Conservation (phyloP, 805 yeast genomes). For the Wickerhamiella azymoides region DNA sequence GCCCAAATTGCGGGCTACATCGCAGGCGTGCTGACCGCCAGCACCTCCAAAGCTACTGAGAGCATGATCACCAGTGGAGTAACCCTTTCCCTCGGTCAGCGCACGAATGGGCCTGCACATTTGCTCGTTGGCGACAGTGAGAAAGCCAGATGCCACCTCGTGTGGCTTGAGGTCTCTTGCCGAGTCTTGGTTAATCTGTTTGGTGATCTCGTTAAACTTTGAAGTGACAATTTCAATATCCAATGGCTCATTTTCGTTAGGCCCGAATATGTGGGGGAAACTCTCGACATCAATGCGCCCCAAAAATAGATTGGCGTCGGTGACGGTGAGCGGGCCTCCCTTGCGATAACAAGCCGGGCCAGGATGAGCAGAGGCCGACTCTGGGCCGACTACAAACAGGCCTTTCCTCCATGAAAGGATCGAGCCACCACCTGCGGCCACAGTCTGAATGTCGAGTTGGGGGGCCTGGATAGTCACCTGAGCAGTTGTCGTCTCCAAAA, state of each 20-base stretch:
- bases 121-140: slow-evolving; percentile 71
- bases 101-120: slow-evolving; percentile 87
- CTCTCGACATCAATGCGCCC: slow-evolving; percentile 61
- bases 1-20: slow-evolving; percentile 59
- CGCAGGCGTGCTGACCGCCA: slow-evolving; percentile 81
- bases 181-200: slow-evolving; percentile 39
- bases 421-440: slow-evolving; percentile 80
- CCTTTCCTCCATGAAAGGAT: slow-evolving; percentile 55
- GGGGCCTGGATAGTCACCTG: slow-evolving; percentile 77
- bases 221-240: slow-evolving; percentile 39
- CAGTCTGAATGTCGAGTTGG: slow-evolving; percentile 67
- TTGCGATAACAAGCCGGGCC: slow-evolving; percentile 83
- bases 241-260: slow-evolving; percentile 56
- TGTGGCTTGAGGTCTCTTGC: slow-evolving; percentile 38
- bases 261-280: slow-evolving; percentile 76
- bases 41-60: slow-evolving; percentile 86
- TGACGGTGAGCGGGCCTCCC: slow-evolving; percentile 71
- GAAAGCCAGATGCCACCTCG: slow-evolving; percentile 67
- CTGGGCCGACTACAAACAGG: slow-evolving; percentile 71
- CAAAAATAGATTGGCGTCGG: slow-evolving; percentile 66
- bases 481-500: slow-evolving; percentile 72
- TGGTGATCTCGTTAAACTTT: slow-evolving; percentile 43
- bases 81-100: slow-evolving; percentile 75
- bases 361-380: slow-evolving; percentile 76
- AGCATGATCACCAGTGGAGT: slow-evolving; percentile 47